Percentiles rank a stretch among this genome's conserved stretches.
These are phyloP conservation scores for Apiospora hydei DNA, from an alignment of 2,329 filamentous ascomycete genomes.

Conservation along the genomic window DNA sequence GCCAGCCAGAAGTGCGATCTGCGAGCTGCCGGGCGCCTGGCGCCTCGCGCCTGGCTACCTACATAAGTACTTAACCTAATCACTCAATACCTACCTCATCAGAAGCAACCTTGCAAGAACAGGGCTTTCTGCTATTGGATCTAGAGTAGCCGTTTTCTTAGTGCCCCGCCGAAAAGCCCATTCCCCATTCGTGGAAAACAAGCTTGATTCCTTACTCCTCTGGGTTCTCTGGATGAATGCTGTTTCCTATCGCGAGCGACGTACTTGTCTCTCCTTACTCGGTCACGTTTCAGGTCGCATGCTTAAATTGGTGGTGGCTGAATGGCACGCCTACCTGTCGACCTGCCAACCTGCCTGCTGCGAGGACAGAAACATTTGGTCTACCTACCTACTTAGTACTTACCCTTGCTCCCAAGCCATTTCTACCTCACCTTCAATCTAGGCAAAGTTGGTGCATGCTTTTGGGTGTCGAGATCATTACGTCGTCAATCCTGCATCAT, in stretches of 20 bases:
- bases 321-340: background rate
- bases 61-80: no score
- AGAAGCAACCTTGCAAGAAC: background rate
- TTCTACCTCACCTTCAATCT: background rate
- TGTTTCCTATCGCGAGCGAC: background rate
- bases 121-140: conserved; percentile 4
- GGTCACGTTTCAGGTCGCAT: conserved; percentile 15
- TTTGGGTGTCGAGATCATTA: conserved; percentile 4
- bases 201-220: conserved; percentile 7
- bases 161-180: background rate
- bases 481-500: background rate
- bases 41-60: no score
- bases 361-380: background rate
- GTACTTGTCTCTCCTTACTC: background rate
- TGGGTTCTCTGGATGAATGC: background rate
- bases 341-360: no score
- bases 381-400: no score
- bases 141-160: background rate
- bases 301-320: conserved; percentile 19
- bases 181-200: background rate
- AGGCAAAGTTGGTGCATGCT: background rate
- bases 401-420: background rate
- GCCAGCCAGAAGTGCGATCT: no score
- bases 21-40: no score
- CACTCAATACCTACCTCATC: background rate